A percentile compares a stretch with the other conserved stretches of the same genome.
phyloP scores from a whole-genome alignment of 306 rosid species.

The Rosa persica region DNA sequence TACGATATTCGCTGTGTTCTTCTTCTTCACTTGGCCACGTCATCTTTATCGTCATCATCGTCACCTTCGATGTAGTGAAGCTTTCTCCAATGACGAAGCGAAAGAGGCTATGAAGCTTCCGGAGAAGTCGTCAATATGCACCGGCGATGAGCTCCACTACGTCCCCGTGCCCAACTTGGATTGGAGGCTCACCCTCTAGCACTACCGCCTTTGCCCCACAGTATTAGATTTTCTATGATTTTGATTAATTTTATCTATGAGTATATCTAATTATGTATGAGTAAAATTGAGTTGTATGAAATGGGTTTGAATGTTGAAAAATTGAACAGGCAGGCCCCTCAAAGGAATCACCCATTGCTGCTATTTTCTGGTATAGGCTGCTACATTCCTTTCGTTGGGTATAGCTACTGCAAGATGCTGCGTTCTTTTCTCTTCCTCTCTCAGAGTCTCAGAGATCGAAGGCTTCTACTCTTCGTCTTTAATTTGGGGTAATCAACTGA shows the following conservation, averaged over 20 bases:
- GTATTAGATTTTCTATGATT: conserved; percentile 24
- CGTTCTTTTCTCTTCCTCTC: too few relatives aligned
- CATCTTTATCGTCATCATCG: neutral
- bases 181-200: conserved; percentile 97
- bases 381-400: too few relatives aligned
- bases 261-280: neutral
- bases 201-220: conserved; percentile 74
- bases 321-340: conserved; percentile 68
- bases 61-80: conserved; percentile 35
- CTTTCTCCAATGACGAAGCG: conserved; percentile 44
- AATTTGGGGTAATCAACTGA: too few relatives aligned
- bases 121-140: conserved; percentile 78
- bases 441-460: too few relatives aligned
- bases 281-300: too few relatives aligned
- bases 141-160: conserved; percentile 95
- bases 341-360: conserved; percentile 82
- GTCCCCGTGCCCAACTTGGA: conserved; percentile 74
- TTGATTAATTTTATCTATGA: neutral
- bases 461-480: too few relatives aligned
- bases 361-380: conserved; percentile 80
- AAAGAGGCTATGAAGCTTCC: conserved; percentile 35
- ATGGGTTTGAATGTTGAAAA: neutral
- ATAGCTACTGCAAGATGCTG: too few relatives aligned
- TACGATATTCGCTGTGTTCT: conserved; percentile 49
- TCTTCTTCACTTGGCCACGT: conserved; percentile 37